phyloP scores from a whole-genome alignment of 352 stramenopile genomes.

The Phytophthora vignae region DNA sequence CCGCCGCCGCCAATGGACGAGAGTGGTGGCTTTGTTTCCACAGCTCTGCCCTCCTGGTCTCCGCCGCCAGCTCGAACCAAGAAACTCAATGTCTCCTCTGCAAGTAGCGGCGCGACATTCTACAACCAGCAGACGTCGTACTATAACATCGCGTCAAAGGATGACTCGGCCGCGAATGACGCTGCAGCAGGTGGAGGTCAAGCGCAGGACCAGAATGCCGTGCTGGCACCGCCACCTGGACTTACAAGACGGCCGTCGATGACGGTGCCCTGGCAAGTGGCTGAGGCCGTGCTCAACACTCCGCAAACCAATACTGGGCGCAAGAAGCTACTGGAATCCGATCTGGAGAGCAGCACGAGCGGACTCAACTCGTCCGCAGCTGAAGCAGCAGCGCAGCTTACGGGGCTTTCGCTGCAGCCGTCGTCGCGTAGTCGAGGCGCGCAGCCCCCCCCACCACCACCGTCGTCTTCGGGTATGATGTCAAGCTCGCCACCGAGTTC shows the following conservation, averaged over 20 bases:
- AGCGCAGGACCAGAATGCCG: conserved; percentile 68
- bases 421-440: conserved; percentile 55
- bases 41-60: conserved; percentile 83
- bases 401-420: conserved; percentile 51
- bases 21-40: conserved; percentile 67
- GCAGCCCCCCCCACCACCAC: conserved; percentile 25
- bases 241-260: conserved; percentile 82
- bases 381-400: conserved; percentile 72
- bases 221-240: conserved; percentile 73
- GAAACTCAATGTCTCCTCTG: conserved; percentile 57
- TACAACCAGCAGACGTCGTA: conserved; percentile 81
- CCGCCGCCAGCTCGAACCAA: conserved; percentile 73
- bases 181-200: conserved; percentile 13
- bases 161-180: conserved; percentile 43
- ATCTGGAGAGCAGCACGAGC: conserved; percentile 40
- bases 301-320: conserved; percentile 72
- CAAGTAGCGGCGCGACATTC: conserved; percentile 50
- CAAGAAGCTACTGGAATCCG: conserved; percentile 73
- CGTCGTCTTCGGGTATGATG: conserved; percentile 27
- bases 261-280: conserved; percentile 88
- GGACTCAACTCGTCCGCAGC: conserved; percentile 69
- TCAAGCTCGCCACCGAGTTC: conserved; percentile 44
- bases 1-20: conserved; percentile 75
- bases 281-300: conserved; percentile 83
- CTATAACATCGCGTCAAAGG: conserved; percentile 72